A percentile compares a stretch with the other conserved stretches of the same genome.
These are phyloP conservation scores for Colletotrichum plurivorum DNA, from an alignment of 2,329 filamentous ascomycete species.

Conservation along the genomic window DNA sequence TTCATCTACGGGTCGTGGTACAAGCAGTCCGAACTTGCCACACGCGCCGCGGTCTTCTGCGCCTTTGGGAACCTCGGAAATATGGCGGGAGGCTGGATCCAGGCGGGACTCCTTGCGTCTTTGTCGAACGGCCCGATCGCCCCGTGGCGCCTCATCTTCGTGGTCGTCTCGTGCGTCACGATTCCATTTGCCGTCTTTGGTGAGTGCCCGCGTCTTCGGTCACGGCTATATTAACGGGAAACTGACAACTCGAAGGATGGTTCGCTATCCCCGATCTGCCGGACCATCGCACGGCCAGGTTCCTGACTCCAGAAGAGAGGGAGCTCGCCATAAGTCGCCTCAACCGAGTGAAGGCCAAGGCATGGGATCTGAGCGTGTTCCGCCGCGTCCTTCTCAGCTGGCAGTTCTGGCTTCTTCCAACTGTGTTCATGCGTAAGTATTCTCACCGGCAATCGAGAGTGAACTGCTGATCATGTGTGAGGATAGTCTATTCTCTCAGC, in stretches of 20 bases:
- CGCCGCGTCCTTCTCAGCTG: slow-evolving; percentile 51
- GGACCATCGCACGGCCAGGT: slow-evolving; percentile 56
- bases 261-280: slow-evolving; percentile 60
- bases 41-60: slow-evolving; percentile 57
- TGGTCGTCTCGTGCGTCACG: slow-evolving; percentile 58
- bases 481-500: slow-evolving; percentile 57
- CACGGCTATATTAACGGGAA: background rate
- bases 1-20: slow-evolving; percentile 62
- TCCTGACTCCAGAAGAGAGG: slow-evolving; percentile 51
- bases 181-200: slow-evolving; percentile 58
- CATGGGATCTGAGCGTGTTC: slow-evolving; percentile 23
- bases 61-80: slow-evolving; percentile 58
- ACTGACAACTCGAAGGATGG: slow-evolving; percentile 51
- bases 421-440: slow-evolving; percentile 59
- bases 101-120: slow-evolving; percentile 55
- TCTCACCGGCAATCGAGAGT: no score
- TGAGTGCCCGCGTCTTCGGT: slow-evolving; percentile 30
- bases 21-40: slow-evolving; percentile 57
- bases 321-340: slow-evolving; percentile 54
- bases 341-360: slow-evolving; percentile 45
- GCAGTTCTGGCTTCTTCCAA: slow-evolving; percentile 61
- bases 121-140: slow-evolving; percentile 53
- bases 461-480: no score
- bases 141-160: slow-evolving; percentile 60
- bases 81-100: slow-evolving; percentile 62